Conservation (phyloP, 768 basidiomycete species). For the Cystobasidiopsis lactophilus region DNA sequence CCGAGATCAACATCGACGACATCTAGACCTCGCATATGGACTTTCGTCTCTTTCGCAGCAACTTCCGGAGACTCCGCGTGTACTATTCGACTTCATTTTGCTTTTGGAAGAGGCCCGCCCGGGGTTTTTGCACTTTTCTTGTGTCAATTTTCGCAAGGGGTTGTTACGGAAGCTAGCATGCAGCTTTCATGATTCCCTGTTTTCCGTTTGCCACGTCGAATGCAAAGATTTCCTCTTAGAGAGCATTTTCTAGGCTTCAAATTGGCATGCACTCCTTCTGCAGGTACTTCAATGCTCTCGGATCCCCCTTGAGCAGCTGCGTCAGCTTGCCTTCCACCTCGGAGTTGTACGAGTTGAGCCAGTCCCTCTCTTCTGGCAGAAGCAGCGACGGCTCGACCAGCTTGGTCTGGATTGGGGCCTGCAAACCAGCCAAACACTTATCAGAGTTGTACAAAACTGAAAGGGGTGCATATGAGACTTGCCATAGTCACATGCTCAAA, state of each 20-base stretch:
- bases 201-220: no score
- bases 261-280: constrained; percentile 9
- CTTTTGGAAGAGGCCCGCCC: no score
- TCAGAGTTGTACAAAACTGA: no score
- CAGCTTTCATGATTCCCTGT: no score
- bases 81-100: no score
- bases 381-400: constrained; percentile 47
- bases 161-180: no score
- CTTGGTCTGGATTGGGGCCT: constrained; percentile 72
- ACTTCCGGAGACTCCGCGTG: no score
- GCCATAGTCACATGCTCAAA: constrained; percentile 81
- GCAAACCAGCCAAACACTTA: background rate
- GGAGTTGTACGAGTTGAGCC: constrained; percentile 67
- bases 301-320: constrained; percentile 39
- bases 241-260: background rate
- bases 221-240: no score
- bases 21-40: background rate
- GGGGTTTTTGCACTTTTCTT: background rate
- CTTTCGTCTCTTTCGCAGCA: background rate
- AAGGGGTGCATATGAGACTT: background rate
- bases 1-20: constrained; percentile 1
- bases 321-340: constrained; percentile 51
- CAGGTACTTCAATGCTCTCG: constrained; percentile 23
- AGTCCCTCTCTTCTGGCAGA: constrained; percentile 43
- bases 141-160: no score